Base-by-base conservation (phyloP, 768 basidiomycete genomes). In the Russula sp. region DNA sequence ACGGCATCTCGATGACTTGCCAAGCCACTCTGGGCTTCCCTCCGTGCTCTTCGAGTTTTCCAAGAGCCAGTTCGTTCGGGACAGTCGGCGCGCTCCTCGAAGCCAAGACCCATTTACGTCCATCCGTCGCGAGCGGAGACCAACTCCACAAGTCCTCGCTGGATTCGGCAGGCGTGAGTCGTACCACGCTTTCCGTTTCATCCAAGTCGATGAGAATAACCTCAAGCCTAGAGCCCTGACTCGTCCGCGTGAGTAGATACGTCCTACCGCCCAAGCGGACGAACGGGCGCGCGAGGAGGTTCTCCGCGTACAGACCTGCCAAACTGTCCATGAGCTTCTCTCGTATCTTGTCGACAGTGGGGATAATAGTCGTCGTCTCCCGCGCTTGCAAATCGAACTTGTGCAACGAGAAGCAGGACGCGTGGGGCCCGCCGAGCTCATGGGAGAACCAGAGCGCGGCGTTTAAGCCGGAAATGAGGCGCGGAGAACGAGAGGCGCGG, bases 221-320 rank as follows among this genome's bases (percentile, higher is more conserved):
- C 1, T 70, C 70, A 16, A 64, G 24, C 16, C 70, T 61, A 1
- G 71, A 72, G 11, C 72, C 66, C 59, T 67, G 72, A 16, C 67
- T 64, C 16, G 71, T 70, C 22, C 67, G 64, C 20, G 71, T 58
- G 16, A 67, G 63, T 34, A 73, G 18, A 13, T 66, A 61, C 18
- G 63, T 24, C 6, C 53, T 52, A 11, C 30, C 52, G 20, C 59
- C 51, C 6, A 59, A 34, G 4, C 61, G 46, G 10, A 76, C 56
- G 54, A 76, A 74, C 2, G 74, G 71, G 18, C 65, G 59, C 9
- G 69, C 36, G 2, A 73, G 70, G 6, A 73, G 63, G 22, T 65
- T 65, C 32, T 73, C 72, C 52, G 69, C 50, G 62, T 74, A 77
- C 9, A 76, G 61, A 2, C 76, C 76, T 3, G 76, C 75, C 63